Evolutionary conservation across 352 stramenopile species (phyloP).

Genomic region (Globisporangium megalacanthum): DNA sequence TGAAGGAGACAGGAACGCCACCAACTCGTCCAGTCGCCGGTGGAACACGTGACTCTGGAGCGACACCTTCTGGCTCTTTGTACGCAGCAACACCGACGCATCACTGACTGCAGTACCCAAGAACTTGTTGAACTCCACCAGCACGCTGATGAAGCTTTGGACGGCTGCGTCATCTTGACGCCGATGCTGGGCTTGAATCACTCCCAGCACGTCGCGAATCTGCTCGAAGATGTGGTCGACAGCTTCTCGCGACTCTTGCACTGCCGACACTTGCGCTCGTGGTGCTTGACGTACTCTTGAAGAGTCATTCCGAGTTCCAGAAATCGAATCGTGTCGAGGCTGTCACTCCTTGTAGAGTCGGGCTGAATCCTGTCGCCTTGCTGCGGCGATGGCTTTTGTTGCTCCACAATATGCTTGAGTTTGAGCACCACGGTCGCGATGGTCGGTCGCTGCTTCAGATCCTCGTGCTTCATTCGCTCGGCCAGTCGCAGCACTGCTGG

Average conservation of each 20-base stretch:
- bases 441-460: background rate
- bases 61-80: constrained; percentile 2
- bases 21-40: background rate
- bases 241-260: background rate
- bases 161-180: background rate
- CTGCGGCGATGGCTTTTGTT: no score
- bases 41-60: constrained; percentile 3
- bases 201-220: background rate
- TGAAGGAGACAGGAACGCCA: background rate
- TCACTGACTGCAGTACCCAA: background rate
- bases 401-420: background rate
- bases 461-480: background rate
- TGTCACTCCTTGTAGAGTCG: no score
- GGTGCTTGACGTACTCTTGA: background rate
- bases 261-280: background rate
- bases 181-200: background rate
- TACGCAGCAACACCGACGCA: background rate
- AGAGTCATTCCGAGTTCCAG: background rate
- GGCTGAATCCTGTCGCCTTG: no score
- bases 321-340: no score
- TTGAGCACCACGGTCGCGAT: background rate
- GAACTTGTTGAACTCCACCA: background rate
- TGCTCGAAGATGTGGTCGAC: background rate
- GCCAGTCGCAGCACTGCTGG: background rate
- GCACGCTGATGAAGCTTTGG: background rate